Conservation (phyloP, 495 filamentous ascomycete species). For the Sabuloglossum arenarium region DNA sequence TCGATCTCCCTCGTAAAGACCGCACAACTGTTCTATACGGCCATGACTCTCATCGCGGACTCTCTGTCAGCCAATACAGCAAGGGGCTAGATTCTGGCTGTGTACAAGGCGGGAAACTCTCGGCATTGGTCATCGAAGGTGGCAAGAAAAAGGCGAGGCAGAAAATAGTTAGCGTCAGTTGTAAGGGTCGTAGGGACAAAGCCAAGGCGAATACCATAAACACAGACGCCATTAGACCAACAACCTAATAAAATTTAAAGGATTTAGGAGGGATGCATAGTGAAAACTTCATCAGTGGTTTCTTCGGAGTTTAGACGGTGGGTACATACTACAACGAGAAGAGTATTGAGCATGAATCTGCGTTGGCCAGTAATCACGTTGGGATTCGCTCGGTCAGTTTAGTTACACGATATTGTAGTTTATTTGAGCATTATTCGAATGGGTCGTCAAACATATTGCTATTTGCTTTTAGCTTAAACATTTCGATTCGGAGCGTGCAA, state of each 20-base stretch:
- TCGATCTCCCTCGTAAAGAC: constrained; percentile 12
- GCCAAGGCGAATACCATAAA: not conserved
- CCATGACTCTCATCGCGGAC: constrained; percentile 55
- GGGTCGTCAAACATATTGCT: no score
- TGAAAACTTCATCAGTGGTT: no score
- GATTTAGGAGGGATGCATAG: no score
- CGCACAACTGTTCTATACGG: constrained; percentile 55
- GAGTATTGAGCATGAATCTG: no score
- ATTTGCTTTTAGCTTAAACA: no score
- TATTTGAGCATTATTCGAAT: no score
- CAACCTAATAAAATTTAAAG: not conserved
- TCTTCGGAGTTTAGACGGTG: no score
- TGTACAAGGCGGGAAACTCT: constrained; percentile 48
- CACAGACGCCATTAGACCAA: not conserved
- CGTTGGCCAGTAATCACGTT: no score
- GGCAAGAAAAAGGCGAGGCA: constrained; percentile 8
- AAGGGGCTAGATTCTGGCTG: constrained; percentile 77
- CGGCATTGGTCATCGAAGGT: constrained; percentile 50
- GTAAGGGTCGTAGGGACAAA: constrained; percentile 7
- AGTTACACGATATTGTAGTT: no score
- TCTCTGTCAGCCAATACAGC: constrained; percentile 46
- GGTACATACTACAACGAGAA: no score
- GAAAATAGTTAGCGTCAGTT: constrained; percentile 11
- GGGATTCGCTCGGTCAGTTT: no score
- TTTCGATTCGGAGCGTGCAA: no score